Conservation (phyloP, 2,329 filamentous ascomycete genomes). For the Acephala macrosclerotiorum region DNA sequence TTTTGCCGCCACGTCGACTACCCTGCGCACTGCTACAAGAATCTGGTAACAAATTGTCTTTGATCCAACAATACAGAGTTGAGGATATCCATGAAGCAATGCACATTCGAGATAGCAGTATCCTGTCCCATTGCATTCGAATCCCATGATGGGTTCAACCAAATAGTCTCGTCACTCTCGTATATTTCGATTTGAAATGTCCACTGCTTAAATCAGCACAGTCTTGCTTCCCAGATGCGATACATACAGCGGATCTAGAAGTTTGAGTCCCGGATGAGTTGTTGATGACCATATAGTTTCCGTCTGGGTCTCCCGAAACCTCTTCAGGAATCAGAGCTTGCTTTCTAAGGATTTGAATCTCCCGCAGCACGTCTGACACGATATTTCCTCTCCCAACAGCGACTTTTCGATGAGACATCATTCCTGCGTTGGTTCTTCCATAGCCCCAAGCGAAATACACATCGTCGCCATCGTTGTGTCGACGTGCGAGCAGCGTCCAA, state of each 20-base stretch:
- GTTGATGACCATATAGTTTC: constrained; percentile 19
- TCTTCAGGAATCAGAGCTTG: constrained; percentile 14
- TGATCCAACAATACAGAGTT: constrained; percentile 1
- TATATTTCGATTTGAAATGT: constrained; percentile 19
- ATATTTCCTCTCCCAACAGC: constrained; percentile 13
- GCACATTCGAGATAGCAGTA: constrained; percentile 2
- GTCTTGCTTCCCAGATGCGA: not conserved
- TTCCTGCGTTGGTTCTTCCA: constrained; percentile 6
- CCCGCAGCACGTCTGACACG: constrained; percentile 15
- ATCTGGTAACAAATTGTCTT: not conserved
- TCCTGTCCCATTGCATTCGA: not conserved
- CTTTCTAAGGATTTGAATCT: constrained; percentile 11
- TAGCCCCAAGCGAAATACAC: constrained; percentile 14
- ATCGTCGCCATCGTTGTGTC: constrained; percentile 10
- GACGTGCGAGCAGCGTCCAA: constrained; percentile 14
- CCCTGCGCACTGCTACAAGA: not conserved
- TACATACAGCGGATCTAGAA: constrained; percentile 6
- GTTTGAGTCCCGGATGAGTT: constrained; percentile 10
- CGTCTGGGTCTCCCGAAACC: constrained; percentile 12
- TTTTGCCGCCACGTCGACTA: not conserved
- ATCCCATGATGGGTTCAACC: not conserved
- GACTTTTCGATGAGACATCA: constrained; percentile 9
- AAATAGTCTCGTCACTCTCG: constrained; percentile 11
- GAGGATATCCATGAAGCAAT: constrained; percentile 1
- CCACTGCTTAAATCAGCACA: constrained; percentile 7